Evolutionary conservation across 2,329 filamentous ascomycete genomes (phyloP), one percentile per base, ranked within the genome.

Genomic region (Endoconidiophora polonica): DNA sequence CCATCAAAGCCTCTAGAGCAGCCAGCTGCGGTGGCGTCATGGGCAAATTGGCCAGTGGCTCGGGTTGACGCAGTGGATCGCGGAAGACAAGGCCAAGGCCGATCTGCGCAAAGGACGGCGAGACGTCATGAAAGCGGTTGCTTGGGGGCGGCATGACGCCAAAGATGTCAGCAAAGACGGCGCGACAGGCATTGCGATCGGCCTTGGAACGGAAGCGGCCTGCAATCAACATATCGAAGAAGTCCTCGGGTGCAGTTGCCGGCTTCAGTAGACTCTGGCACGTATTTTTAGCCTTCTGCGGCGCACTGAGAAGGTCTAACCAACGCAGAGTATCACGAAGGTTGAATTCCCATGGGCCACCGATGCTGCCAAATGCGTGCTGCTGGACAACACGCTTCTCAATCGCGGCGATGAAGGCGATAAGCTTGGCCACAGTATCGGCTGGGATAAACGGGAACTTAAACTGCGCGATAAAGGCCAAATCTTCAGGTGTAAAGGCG

Each of bases 301-400:
- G 29, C 0, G 75, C 75, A 9, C 74, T 73, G 29, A 84, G 68
- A 12, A 96, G 66, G 56, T 83, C 76, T 44, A 95, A 67, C 90
- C 90, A 96, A 54, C 90, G 76, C 50, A 91, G 76, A 2, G 86
- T 85, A 62, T 96, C 90, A 62, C 87, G 81, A 55, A 98, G 68
- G 59, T 94, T 98, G 62, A 94, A 91, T 60, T 95, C 91, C 91
- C 87, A 98, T 1, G 93, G 91, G 5, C 82, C 84, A 12, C 78
- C 78, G 56, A 78, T 74, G 1, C 69, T 66, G 2, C 77, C 78
- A 56, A 81, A 81, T 0, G 68, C 63, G 54, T 70, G 72, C 47
- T 72, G 66, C 24, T 73, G 69, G 3, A 79, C 70, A 23, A 93
- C 77, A 36, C 83, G 76, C 26, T 76, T 70, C 55, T 94, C 86